Conservation (phyloP, 108 stramenopile genomes). For the Nannochloropsis granulata region DNA sequence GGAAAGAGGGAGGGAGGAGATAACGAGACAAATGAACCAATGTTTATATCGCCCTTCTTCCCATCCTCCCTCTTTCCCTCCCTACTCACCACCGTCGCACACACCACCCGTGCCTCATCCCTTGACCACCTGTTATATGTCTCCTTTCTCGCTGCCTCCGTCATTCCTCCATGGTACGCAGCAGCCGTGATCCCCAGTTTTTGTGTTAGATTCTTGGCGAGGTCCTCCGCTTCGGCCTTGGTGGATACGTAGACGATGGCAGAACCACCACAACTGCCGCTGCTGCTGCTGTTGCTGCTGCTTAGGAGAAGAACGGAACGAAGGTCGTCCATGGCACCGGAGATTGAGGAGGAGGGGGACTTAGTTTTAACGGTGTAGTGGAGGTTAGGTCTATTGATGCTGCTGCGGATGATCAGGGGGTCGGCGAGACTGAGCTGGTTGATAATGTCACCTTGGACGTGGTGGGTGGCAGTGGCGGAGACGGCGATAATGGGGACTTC, state of each 20-base stretch:
- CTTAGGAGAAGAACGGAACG: background rate
- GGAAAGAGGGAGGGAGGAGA: too few species aligned
- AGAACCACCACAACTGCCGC: constrained; percentile 8
- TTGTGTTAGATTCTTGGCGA: constrained; percentile 30
- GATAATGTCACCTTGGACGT: constrained; percentile 25
- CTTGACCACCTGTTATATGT: constrained; percentile 72
- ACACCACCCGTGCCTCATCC: constrained; percentile 73
- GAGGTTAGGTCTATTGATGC: constrained; percentile 88
- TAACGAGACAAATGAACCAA: too few species aligned
- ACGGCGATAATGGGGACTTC: constrained; percentile 38
- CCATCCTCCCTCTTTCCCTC: constrained; percentile 61
- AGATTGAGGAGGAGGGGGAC: background rate
- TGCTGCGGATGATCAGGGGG: constrained; percentile 45
- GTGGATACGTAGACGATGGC: constrained; percentile 64
- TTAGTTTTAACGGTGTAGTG: constrained; percentile 59
- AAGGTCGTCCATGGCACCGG: background rate
- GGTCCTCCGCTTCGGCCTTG: constrained; percentile 31
- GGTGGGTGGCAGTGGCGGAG: constrained; percentile 32
- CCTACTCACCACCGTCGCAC: constrained; percentile 89
- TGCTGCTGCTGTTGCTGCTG: background rate
- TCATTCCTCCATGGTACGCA: constrained; percentile 89
- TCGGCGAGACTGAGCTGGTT: constrained; percentile 42
- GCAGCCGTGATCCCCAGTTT: constrained; percentile 41
- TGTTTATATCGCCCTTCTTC: constrained; percentile 28
- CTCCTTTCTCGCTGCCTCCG: constrained; percentile 23